Base-by-base conservation (phyloP, 2,329 filamentous ascomycete species). In the Teratosphaeria destructans region DNA sequence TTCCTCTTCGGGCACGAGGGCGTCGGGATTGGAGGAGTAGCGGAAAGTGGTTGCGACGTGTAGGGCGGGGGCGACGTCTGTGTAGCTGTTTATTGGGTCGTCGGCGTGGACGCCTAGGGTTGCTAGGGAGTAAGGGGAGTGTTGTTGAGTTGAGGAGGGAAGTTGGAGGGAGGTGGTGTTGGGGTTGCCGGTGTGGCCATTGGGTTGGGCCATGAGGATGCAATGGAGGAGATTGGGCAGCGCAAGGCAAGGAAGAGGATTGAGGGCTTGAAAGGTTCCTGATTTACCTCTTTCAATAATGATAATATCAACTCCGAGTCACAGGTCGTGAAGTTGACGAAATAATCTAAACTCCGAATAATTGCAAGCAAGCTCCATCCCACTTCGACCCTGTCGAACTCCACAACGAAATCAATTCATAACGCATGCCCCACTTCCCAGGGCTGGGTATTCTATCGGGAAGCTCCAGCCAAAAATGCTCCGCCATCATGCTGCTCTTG, bases 41-140 rank as follows among this genome's bases (percentile, higher is more conserved):
- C 90, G 85, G 75, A 90, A 97, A 16, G 90, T 97, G 12, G 93
- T 96, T 62, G 90, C 91, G 64, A 95, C 85, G 73, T 97, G 93
- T 70, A 97, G 80, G 3, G 93, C 85, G 61, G 94, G 93, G 12
- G 93, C 91, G 59, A 97, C 87, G 71, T 94, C 90, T 56, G 85
- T 72, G 60, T 64, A 66, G 55, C 57, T 60, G 63, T 72, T 70
- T 58, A 72, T 67, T n/a, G 67, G 62, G 60, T 73, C 71, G 59
- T 74, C 71, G 59, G 62, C 71, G 62, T 73, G 72, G 55, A 73
- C 65, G 27, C 61, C 65, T 47, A 67, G 64, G 57, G 72, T 74
- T 35, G 71, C 62, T 32, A 71, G 61, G 32, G 70, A 70, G 54
- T 66, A 68, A 49, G 47, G 43, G 34, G 52, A 59, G n/a, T n/a